phyloP scores from a whole-genome alignment of 495 filamentous ascomycete genomes.

The Platismatia glauca region DNA sequence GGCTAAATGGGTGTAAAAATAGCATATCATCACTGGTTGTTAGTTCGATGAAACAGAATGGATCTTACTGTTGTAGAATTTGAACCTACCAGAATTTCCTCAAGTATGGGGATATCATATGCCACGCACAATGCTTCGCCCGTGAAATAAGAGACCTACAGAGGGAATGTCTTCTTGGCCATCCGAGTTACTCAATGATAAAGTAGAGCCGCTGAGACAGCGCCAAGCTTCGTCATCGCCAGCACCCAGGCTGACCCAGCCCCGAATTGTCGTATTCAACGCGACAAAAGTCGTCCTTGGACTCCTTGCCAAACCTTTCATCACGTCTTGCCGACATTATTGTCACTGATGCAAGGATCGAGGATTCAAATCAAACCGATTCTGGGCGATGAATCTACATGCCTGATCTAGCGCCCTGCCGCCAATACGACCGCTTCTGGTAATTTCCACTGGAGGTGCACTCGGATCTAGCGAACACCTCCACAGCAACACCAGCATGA shows the following conservation, averaged over 20 bases:
- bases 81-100: too few species aligned
- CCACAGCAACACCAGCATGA: slow-evolving; percentile 6
- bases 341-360: not conserved
- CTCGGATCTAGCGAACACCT: not conserved
- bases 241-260: not conserved
- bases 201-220: not conserved
- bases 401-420: not conserved
- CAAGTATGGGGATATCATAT: not conserved
- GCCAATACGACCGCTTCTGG: not conserved
- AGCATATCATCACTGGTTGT: slow-evolving; percentile 5
- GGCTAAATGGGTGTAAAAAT: slow-evolving; percentile 16
- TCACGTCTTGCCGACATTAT: too few species aligned
- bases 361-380: not conserved
- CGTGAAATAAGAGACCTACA: not conserved
- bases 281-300: not conserved
- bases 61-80: too few species aligned
- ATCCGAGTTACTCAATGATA: too few species aligned
- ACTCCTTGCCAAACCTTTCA: too few species aligned
- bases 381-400: not conserved
- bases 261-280: slow-evolving; percentile 11
- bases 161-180: not conserved
- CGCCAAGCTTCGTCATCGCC: slow-evolving; percentile 17
- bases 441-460: not conserved
- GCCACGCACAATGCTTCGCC: not conserved
- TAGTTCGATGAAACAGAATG: not conserved